Percentiles rank a stretch among this genome's conserved stretches.
phyloP scores from a whole-genome alignment of 306 rosid genomes.

The Ziziphus jujuba region DNA sequence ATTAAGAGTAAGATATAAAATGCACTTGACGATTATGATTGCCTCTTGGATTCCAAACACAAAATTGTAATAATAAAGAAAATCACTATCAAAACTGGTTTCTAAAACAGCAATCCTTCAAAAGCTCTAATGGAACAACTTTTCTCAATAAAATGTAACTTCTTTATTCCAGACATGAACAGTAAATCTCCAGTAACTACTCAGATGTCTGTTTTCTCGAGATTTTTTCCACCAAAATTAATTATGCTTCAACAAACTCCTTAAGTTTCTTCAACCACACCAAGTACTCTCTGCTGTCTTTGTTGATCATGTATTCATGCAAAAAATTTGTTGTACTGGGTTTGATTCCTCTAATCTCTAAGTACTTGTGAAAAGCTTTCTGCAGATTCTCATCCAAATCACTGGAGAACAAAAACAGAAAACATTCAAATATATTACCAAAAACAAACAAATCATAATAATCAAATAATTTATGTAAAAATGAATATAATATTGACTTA shows the following conservation, averaged over 20 bases:
- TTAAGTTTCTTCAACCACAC: constrained; percentile 75
- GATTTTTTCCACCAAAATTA: constrained; percentile 12
- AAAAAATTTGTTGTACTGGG: constrained; percentile 79
- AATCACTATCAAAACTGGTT: too few relatives aligned
- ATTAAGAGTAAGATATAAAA: too few relatives aligned
- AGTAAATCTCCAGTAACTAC: neutral
- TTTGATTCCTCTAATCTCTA: constrained; percentile 89
- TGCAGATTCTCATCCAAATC: constrained; percentile 84
- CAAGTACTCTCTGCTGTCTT: constrained; percentile 78
- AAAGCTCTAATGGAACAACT: too few relatives aligned
- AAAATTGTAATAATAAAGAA: too few relatives aligned
- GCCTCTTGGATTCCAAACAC: too few relatives aligned
- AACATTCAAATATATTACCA: neutral
- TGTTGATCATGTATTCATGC: constrained; percentile 97
- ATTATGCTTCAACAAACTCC: constrained; percentile 61
- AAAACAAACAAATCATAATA: neutral
- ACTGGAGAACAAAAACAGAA: constrained; percentile 29
- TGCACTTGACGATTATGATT: too few relatives aligned
- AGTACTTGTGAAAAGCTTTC: constrained; percentile 76
- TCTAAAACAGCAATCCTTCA: too few relatives aligned
- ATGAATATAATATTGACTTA: constrained; percentile 27
- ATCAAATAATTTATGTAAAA: neutral
- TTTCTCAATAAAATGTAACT: neutral
- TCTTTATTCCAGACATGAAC: neutral
- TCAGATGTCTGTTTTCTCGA: neutral